Evolutionary conservation across 257 asterid genomes (phyloP), one percentile per base, ranked within the genome.

Genomic region (Solanum chiquidenum): DNA sequence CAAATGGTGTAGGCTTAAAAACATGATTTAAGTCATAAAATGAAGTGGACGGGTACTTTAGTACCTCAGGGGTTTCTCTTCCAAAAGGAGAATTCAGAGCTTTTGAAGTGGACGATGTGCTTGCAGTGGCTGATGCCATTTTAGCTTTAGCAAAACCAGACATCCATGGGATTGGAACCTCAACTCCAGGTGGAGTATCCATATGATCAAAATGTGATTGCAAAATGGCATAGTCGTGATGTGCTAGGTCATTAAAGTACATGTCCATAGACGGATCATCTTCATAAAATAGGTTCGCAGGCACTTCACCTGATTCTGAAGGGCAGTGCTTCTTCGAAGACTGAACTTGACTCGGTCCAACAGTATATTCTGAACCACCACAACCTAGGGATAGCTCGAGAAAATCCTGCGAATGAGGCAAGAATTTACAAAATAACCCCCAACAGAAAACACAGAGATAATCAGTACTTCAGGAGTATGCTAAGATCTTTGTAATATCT

Each of bases 181-280:
- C 89, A 38, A 88, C 85, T 16, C 89, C 89, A 12, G 89, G 27
- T 69, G 89, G 87, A 35, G 44, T 49, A 69, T 83, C 89, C 77
- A 83, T 74, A 60, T 35, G 66, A 84, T 88, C 87, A 88, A 83
- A 88, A 33, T 83, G 87, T 20, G 89, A 74, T 72, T 88, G 89
- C 87, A 83, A 46, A 27, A 12, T 18, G 23, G 58, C 44, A 40
- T 37, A 83, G 3, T 83, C 77, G 13, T 44, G 21, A 83, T 33
- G 44, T 5, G 7, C 68, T 31, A 34, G 69, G 58, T 31, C 83
- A 37, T 46, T 69, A 66, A 86, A 89, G 90, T 88, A 91, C 89
- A 93, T 71, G 58, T 93, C 96, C 13, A 87, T 52, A 91, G 93
- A 90, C 34, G 92, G 95, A 87, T 93, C 93, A 84, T 94, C 98